phyloP scores from a whole-genome alignment of 169 alveolate species.

The Cryptosporidium sp. region DNA sequence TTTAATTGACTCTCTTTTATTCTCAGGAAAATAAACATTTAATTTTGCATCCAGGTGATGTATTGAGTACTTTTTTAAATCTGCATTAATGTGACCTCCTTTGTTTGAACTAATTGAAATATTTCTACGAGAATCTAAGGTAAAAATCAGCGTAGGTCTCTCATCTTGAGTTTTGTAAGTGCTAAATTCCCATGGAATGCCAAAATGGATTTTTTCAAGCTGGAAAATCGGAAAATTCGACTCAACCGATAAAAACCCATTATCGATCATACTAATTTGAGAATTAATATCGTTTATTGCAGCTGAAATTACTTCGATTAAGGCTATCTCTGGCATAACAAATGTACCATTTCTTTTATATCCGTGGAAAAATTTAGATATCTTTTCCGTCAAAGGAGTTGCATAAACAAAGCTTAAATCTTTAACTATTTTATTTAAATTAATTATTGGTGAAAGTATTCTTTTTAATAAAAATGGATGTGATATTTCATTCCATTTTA shows the following conservation, averaged over 20 bases:
- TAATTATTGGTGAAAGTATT: slow-evolving; percentile 22
- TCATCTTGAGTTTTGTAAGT: not conserved
- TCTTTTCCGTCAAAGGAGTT: slow-evolving; percentile 47
- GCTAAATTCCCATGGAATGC: slow-evolving; percentile 34
- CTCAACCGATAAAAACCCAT: not conserved
- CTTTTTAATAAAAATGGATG: slow-evolving; percentile 66
- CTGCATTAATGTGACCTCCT: slow-evolving; percentile 1
- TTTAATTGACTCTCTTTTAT: not conserved
- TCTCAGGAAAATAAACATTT: not conserved
- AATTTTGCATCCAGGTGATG: slow-evolving; percentile 33
- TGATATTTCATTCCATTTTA: slow-evolving; percentile 43
- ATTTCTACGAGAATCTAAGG: slow-evolving; percentile 25
- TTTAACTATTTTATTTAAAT: not conserved
- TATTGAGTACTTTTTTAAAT: not conserved
- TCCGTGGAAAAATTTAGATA: slow-evolving; percentile 27
- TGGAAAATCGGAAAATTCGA: not conserved
- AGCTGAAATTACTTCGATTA: slow-evolving; percentile 48
- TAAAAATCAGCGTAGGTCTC: slow-evolving; percentile 6
- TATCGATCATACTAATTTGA: slow-evolving; percentile 3
- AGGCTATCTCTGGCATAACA: slow-evolving; percentile 34
- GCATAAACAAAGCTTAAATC: slow-evolving; percentile 1
- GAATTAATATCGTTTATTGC: slow-evolving; percentile 19
- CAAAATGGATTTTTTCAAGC: slow-evolving; percentile 10
- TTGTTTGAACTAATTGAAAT: slow-evolving; percentile 5
- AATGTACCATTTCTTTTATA: slow-evolving; percentile 19